phyloP scores from a whole-genome alignment of 495 filamentous ascomycete genomes.

The Massariosphaeria phaeospora region DNA sequence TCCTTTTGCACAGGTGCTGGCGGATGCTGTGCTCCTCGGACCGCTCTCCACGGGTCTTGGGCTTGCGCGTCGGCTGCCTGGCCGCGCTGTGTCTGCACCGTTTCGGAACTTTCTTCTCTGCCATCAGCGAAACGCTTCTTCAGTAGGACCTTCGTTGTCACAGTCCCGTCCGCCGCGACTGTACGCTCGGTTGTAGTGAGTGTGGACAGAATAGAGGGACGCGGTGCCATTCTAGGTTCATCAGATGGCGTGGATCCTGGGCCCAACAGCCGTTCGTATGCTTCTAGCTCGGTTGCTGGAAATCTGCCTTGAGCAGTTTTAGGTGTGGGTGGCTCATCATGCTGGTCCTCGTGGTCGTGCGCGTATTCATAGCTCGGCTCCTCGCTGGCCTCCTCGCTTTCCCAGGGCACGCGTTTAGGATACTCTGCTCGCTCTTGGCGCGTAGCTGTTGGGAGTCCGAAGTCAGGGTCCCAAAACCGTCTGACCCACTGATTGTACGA shows the following conservation, averaged over 20 bases:
- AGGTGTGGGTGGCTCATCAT: constrained; percentile 27
- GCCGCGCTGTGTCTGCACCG: constrained; percentile 35
- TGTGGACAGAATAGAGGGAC: constrained; percentile 49
- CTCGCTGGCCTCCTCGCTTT: constrained; percentile 7
- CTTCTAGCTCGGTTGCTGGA: constrained; percentile 29
- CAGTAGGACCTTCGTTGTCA: constrained; percentile 55
- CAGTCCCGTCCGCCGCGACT: constrained; percentile 55
- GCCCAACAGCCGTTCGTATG: constrained; percentile 27
- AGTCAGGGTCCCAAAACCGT: constrained; percentile 4
- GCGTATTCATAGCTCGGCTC: constrained; percentile 27
- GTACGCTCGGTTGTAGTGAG: constrained; percentile 53
- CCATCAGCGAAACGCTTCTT: constrained; percentile 62
- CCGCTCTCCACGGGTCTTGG: constrained; percentile 10
- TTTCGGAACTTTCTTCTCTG: constrained; percentile 54
- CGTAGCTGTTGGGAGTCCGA: not conserved
- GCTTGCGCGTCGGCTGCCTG: constrained; percentile 6
- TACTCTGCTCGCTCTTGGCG: not conserved
- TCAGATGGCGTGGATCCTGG: not conserved
- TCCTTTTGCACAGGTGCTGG: constrained; percentile 10
- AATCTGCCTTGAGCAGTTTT: constrained; percentile 1
- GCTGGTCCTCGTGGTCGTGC: constrained; percentile 31
- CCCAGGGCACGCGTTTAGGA: constrained; percentile 5
- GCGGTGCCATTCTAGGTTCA: constrained; percentile 8
- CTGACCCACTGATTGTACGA: not conserved
- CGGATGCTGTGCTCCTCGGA: constrained; percentile 12